phyloP scores from a whole-genome alignment of 257 asterid species.

The Nicotiana attenuata region DNA sequence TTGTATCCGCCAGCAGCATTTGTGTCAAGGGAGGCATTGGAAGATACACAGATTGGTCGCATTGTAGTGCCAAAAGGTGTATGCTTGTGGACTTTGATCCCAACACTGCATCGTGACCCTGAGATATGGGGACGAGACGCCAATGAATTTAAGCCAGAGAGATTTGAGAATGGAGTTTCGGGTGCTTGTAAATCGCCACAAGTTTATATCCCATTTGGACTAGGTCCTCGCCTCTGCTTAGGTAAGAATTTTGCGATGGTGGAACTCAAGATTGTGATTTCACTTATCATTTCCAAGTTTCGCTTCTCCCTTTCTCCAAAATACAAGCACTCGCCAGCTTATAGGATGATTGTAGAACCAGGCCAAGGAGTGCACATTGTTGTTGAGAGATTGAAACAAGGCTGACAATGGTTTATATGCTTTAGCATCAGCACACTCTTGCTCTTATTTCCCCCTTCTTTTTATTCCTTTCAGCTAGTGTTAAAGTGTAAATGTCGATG shows the following conservation, averaged over 20 bases:
- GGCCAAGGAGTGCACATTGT: constrained; percentile 65
- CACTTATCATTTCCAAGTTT: constrained; percentile 50
- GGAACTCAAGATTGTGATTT: constrained; percentile 50
- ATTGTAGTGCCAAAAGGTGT: constrained; percentile 68
- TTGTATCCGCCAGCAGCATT: constrained; percentile 87
- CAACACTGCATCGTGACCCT: constrained; percentile 67
- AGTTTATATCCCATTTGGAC: constrained; percentile 69
- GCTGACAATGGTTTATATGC: background rate
- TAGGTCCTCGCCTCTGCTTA: constrained; percentile 73
- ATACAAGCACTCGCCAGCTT: constrained; percentile 64
- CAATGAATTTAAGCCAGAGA: constrained; percentile 68
- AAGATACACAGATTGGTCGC: constrained; percentile 51
- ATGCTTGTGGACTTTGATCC: constrained; percentile 78
- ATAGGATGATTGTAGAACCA: constrained; percentile 81
- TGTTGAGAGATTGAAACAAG: constrained; percentile 24
- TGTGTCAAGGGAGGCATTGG: constrained; percentile 76
- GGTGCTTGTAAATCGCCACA: constrained; percentile 68
- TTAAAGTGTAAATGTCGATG: background rate
- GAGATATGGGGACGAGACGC: constrained; percentile 66
- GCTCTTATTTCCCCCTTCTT: background rate
- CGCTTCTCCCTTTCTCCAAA: constrained; percentile 59
- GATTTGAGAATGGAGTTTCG: constrained; percentile 56
- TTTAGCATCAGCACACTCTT: background rate
- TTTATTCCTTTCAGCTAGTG: background rate
- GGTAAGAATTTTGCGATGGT: constrained; percentile 68